phyloP scores from a whole-genome alignment of 352 stramenopile species.

The Discostella stelligera region DNA sequence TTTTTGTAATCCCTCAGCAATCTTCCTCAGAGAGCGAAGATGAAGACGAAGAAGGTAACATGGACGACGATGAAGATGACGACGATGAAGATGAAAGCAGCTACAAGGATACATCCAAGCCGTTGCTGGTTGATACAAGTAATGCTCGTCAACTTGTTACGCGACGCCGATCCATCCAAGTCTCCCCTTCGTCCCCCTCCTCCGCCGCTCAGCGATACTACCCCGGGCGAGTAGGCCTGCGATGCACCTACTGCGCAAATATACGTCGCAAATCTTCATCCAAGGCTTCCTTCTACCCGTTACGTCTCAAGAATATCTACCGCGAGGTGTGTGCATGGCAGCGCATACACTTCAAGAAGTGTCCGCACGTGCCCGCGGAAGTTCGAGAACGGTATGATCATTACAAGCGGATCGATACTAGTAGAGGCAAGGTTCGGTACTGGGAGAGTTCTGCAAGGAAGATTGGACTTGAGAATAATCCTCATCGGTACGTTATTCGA shows the following conservation, averaged over 20 bases:
- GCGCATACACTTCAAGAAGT: constrained; percentile 75
- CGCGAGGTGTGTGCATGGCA: constrained; percentile 73
- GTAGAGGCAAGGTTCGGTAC: constrained; percentile 71
- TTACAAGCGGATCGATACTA: constrained; percentile 61
- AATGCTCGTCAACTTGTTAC: constrained; percentile 15
- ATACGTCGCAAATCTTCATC: constrained; percentile 41
- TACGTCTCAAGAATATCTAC: constrained; percentile 70
- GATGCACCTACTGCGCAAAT: constrained; percentile 68
- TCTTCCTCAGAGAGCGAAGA: constrained; percentile 1
- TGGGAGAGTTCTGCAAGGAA: constrained; percentile 67
- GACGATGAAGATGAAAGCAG: neutral
- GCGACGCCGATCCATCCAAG: constrained; percentile 8
- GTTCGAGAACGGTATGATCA: constrained; percentile 56
- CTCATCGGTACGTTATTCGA: constrained; percentile 25
- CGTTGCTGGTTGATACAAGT: neutral
- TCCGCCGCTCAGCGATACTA: constrained; percentile 23
- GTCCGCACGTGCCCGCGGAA: constrained; percentile 37
- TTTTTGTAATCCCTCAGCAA: constrained; percentile 66
- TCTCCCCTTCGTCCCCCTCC: constrained; percentile 3
- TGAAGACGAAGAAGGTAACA: constrained; percentile 12
- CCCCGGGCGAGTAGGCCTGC: constrained; percentile 66
- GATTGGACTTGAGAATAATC: constrained; percentile 69
- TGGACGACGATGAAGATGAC: neutral
- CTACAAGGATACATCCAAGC: constrained; percentile 2
- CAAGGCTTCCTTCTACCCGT: constrained; percentile 74